These are phyloP conservation scores for Cryphonectria parasitica DNA, from an alignment of 2,329 filamentous ascomycete genomes.

Conservation along the genomic window DNA sequence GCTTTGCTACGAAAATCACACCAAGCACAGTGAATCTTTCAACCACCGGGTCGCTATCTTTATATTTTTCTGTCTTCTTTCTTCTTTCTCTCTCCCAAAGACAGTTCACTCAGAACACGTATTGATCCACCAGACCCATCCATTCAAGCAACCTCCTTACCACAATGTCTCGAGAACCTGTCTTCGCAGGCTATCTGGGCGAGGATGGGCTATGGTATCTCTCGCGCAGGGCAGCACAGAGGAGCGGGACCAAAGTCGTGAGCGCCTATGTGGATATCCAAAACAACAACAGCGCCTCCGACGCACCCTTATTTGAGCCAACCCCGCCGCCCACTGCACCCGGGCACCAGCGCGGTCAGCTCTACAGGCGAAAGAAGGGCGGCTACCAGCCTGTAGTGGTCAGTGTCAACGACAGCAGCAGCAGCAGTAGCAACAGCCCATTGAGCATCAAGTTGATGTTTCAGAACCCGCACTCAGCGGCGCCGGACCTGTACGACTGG, in stretches of 20 bases:
- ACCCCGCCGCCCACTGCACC: not conserved
- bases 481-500: not conserved
- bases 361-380: not conserved
- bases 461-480: not conserved
- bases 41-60: too few species aligned
- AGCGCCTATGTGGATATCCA: not conserved
- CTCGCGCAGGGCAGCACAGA: not conserved
- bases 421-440: not conserved
- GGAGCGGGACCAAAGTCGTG: not conserved
- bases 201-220: constrained; percentile 3
- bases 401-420: not conserved
- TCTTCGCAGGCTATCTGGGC: not conserved
- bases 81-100: not conserved
- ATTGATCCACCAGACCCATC: not conserved
- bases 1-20: not conserved
- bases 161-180: not conserved
- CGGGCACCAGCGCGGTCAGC: not conserved
- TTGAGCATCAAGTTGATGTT: not conserved
- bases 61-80: too few species aligned
- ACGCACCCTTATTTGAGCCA: too few species aligned
- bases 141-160: not conserved
- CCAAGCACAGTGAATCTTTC: not conserved
- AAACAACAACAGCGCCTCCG: too few species aligned
- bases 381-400: not conserved
- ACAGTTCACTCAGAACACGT: not conserved